phyloP scores from a whole-genome alignment of 257 asterid species.

The Lavandula angustifolia region DNA sequence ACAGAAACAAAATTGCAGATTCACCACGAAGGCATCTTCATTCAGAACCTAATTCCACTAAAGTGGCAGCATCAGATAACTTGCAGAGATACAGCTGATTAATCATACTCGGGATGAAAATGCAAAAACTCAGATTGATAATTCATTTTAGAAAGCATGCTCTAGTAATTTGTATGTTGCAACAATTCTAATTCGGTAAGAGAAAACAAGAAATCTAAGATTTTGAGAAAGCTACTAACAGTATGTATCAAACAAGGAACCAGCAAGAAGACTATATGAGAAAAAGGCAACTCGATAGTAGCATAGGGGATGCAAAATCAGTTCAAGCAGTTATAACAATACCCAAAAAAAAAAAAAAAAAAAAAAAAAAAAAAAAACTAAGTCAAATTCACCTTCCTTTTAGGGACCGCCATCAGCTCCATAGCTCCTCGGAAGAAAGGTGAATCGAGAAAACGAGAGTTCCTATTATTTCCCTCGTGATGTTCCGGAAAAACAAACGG shows the following conservation, averaged over 20 bases:
- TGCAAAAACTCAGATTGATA: conserved; percentile 8
- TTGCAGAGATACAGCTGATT: background rate
- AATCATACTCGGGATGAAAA: background rate
- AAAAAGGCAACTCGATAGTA: background rate
- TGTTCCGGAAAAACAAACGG: conserved; percentile 57
- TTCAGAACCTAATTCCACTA: background rate
- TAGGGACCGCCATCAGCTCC: conserved; percentile 95
- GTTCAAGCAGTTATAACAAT: background rate
- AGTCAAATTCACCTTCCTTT: conserved; percentile 51
- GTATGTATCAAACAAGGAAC: background rate
- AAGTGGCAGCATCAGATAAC: background rate
- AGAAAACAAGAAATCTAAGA: no score
- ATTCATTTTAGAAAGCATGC: background rate
- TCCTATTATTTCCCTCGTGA: conserved; percentile 31
- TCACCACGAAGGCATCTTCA: background rate
- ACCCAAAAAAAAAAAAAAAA: background rate
- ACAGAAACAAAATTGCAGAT: background rate
- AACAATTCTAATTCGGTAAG: background rate
- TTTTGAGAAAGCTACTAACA: background rate
- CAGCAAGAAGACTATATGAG: background rate
- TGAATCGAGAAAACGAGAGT: conserved; percentile 35
- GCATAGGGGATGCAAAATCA: background rate
- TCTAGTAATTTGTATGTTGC: background rate
- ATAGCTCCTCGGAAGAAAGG: conserved; percentile 49
- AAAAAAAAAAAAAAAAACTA: background rate